These are phyloP conservation scores for Pachyrhizus erosus DNA, from an alignment of 306 rosid genomes.

Conservation along the genomic window DNA sequence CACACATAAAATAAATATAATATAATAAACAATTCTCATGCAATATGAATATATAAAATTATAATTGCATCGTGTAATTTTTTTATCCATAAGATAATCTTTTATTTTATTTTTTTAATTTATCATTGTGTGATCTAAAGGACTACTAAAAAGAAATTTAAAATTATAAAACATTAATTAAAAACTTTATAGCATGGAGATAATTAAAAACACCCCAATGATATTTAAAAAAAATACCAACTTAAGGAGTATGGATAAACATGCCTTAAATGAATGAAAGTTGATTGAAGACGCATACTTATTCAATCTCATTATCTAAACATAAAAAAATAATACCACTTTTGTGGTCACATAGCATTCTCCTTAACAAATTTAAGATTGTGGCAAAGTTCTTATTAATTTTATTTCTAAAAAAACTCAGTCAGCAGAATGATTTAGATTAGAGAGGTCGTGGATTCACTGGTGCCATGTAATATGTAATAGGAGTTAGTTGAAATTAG, in stretches of 20 bases:
- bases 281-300: background rate
- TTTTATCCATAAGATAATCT: no score
- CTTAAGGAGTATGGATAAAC: background rate
- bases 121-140: no score
- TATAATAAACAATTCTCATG: no score
- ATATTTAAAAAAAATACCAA: no score
- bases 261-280: background rate
- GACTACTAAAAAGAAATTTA: no score
- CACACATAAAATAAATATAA: no score
- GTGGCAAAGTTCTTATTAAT: background rate
- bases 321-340: background rate
- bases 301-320: background rate
- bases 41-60: no score
- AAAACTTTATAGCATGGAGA: background rate
- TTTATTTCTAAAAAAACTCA: background rate
- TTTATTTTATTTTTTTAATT: no score
- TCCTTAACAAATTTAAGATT: background rate
- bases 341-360: background rate
- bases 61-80: no score
- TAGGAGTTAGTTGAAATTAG: slow-evolving; percentile 6
- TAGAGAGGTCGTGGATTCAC: background rate
- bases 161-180: no score
- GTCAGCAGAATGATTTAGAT: background rate
- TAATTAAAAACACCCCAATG: background rate
- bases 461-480: background rate